Percentiles rank a stretch among this genome's conserved stretches.
Conservation (phyloP, 768 basidiomycete species). For the Lactifluus subvellereus region DNA sequence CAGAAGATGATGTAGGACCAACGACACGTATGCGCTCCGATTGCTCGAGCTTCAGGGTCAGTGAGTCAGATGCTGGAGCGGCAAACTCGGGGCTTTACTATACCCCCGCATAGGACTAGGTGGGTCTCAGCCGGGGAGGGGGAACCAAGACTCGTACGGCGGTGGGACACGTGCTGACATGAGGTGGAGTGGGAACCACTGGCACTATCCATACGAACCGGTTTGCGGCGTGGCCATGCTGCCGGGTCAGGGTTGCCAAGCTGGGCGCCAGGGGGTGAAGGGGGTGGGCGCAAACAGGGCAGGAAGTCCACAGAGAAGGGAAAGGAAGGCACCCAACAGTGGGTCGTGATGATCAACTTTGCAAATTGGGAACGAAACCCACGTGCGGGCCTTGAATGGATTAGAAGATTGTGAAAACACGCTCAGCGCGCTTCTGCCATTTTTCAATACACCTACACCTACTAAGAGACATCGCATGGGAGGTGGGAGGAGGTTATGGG, state of each 20-base stretch:
- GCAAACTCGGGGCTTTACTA: too few species aligned
- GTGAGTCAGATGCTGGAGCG: too few species aligned
- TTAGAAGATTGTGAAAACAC: not conserved
- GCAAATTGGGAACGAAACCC: not conserved
- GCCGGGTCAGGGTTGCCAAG: conserved; percentile 2
- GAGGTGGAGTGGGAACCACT: conserved; percentile 9
- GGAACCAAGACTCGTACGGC: not conserved
- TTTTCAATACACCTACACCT: conserved; percentile 16
- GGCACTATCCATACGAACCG: not conserved
- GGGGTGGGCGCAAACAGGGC: not conserved
- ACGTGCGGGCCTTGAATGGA: not conserved
- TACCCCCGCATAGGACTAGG: not conserved
- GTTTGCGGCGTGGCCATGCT: not conserved
- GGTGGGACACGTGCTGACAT: not conserved
- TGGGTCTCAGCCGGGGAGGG: not conserved
- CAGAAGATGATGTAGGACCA: too few species aligned
- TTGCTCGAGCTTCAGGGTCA: too few species aligned
- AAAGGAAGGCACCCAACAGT: conserved; percentile 3
- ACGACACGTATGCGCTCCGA: not conserved
- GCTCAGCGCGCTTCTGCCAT: conserved; percentile 6
- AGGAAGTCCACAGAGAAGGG: conserved; percentile 3
- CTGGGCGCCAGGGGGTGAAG: not conserved
- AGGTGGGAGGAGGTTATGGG: not conserved
- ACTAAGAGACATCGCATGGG: conserved; percentile 1
- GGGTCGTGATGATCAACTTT: not conserved